phyloP scores from a whole-genome alignment of 345 rosid species.

The Reutealis trisperma region DNA sequence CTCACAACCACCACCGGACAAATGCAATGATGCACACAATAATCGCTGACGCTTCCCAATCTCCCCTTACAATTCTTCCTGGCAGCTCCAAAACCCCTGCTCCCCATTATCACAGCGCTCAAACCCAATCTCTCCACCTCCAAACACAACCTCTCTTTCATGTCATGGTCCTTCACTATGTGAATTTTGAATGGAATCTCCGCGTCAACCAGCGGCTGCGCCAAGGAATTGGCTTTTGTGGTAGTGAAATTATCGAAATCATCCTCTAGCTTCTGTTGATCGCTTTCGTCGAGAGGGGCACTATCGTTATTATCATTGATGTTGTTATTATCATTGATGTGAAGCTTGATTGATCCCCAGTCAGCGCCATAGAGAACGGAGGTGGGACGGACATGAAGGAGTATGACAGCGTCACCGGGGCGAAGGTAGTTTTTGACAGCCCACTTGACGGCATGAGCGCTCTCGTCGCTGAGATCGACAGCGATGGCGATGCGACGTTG shows the following conservation, averaged over 20 bases:
- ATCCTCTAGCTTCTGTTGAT: slow-evolving; percentile 54
- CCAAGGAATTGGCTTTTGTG: slow-evolving; percentile 20
- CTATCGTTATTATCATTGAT: slow-evolving; percentile 24
- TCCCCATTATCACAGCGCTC: slow-evolving; percentile 38
- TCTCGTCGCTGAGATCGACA: slow-evolving; percentile 34
- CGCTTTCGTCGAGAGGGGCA: slow-evolving; percentile 13
- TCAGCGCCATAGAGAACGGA: slow-evolving; percentile 93
- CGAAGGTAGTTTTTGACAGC: slow-evolving; percentile 37
- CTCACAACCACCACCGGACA: slow-evolving; percentile 36
- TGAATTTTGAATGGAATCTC: slow-evolving; percentile 31
- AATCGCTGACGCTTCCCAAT: slow-evolving; percentile 33
- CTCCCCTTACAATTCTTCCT: slow-evolving; percentile 20
- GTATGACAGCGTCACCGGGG: slow-evolving; percentile 68
- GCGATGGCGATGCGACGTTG: slow-evolving; percentile 36
- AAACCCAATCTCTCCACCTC: slow-evolving; percentile 36
- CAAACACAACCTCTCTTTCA: slow-evolving; percentile 39
- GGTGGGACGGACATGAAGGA: slow-evolving; percentile 37
- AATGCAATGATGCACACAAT: slow-evolving; percentile 34
- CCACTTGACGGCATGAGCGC: slow-evolving; percentile 34
- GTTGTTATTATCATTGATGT: slow-evolving; percentile 24
- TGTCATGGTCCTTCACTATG: slow-evolving; percentile 37
- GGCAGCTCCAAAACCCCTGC: slow-evolving; percentile 35
- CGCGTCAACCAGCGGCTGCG: slow-evolving; percentile 34
- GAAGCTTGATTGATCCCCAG: slow-evolving; percentile 81
- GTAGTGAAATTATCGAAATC: slow-evolving; percentile 64